Percentiles rank a stretch among this genome's conserved stretches.
These are phyloP conservation scores for Lachancea waltii DNA, from an alignment of 805 yeast genomes.

Conservation along the genomic window DNA sequence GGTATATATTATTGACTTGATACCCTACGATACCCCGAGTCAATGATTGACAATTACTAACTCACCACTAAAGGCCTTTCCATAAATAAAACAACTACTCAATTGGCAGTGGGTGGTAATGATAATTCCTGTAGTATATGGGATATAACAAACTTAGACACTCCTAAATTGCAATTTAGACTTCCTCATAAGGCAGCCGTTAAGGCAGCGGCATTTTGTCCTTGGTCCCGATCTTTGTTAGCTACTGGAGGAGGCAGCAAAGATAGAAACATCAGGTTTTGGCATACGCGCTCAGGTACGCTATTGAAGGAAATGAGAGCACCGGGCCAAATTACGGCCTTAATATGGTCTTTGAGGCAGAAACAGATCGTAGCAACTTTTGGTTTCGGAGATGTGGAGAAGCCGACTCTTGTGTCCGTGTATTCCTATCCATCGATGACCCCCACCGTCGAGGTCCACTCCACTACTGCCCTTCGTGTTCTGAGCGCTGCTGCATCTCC, in stretches of 20 bases:
- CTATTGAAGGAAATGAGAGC: constrained; percentile 51
- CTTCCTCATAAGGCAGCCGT: constrained; percentile 80
- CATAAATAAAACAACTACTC: constrained; percentile 44
- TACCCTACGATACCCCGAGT: constrained; percentile 5
- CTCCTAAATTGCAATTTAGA: constrained; percentile 41
- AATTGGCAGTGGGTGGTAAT: constrained; percentile 77
- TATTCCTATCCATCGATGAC: constrained; percentile 64
- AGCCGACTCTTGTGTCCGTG: constrained; percentile 48
- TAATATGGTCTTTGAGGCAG: constrained; percentile 63
- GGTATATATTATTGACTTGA: constrained; percentile 33
- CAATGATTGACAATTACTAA: constrained; percentile 7
- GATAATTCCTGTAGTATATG: constrained; percentile 77
- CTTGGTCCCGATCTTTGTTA: constrained; percentile 73
- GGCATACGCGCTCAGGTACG: constrained; percentile 82
- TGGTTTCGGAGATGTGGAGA: constrained; percentile 61
- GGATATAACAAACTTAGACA: constrained; percentile 43
- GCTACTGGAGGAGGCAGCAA: constrained; percentile 91
- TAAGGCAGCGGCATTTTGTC: constrained; percentile 84
- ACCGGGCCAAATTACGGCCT: constrained; percentile 69
- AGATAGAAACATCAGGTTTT: constrained; percentile 73
- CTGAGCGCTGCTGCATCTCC: constrained; percentile 65
- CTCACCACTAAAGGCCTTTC: constrained; percentile 42
- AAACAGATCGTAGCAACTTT: constrained; percentile 71
- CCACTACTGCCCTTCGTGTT: constrained; percentile 49
- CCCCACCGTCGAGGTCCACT: constrained; percentile 42